Evolutionary conservation across 2,329 filamentous ascomycete species (phyloP).

Genomic region (Ascochyta fabae): DNA sequence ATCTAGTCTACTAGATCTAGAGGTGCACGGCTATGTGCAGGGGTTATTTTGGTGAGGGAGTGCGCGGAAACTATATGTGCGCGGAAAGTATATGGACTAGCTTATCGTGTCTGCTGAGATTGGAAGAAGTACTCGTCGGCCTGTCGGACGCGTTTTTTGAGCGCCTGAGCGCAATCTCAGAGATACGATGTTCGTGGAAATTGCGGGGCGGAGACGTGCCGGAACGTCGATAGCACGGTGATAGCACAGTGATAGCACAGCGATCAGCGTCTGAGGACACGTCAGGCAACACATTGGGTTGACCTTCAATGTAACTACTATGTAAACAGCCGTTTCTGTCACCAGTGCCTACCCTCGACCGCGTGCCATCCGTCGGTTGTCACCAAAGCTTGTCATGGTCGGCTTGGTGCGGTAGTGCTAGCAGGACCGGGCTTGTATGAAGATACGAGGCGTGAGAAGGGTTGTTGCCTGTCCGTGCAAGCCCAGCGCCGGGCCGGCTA

Average conservation of each 20-base stretch:
- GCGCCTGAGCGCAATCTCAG: constrained; percentile 8
- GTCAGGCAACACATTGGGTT: constrained; percentile 2
- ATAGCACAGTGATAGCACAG: constrained; percentile 4
- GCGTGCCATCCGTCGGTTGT: constrained; percentile 18
- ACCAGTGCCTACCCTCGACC: constrained; percentile 14
- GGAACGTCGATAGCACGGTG: constrained; percentile 4
- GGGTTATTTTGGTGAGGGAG: too few species aligned
- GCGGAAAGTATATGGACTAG: too few species aligned
- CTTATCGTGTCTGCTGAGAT: constrained; percentile 10
- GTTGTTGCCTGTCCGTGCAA: constrained; percentile 6
- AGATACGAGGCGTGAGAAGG: constrained; percentile 15
- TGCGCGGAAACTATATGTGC: too few species aligned
- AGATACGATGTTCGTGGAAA: constrained; percentile 4
- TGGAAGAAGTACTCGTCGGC: background rate
- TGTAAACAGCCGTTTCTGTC: constrained; percentile 7
- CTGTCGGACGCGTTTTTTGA: background rate
- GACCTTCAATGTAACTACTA: constrained; percentile 1
- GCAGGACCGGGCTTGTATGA: constrained; percentile 11
- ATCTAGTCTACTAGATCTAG: too few species aligned
- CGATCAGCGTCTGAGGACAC: constrained; percentile 9
- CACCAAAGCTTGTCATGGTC: constrained; percentile 23
- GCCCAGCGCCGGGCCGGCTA: background rate
- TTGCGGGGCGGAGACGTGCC: constrained; percentile 7
- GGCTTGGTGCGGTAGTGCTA: constrained; percentile 15
- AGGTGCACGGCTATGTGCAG: too few species aligned